Evolutionary conservation across 805 yeast genomes (phyloP), one percentile per base, ranked within the genome.

Genomic region (Teunomyces tritomae): DNA sequence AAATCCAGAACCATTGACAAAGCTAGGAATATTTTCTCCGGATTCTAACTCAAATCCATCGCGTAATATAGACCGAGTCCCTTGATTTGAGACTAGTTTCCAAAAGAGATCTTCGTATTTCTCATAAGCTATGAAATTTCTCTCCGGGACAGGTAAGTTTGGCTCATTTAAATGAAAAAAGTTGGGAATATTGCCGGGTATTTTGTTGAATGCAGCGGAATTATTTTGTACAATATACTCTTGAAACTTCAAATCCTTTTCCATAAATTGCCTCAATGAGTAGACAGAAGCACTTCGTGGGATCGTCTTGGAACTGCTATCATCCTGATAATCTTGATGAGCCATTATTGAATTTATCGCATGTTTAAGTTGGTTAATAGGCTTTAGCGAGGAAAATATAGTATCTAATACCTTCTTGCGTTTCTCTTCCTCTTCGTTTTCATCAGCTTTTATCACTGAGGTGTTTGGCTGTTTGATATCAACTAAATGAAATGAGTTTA

Each of bases 201-300:
- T 34, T n/a, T 36, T 51, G 42, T 49, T 47, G 42, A 49, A 51
- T 3, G 20, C 33, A 2, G 17, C 28, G n/a, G 30, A n/a, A 28
- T 49, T 24, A 36, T 45, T 55, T 36, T 54, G 58, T 2, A 67
- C 49, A 3, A 66, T 49, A 36, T 54, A 60, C 49, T 68, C 66
- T 59, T 67, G 67, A 63, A 76, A 69, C 57, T 67, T 68, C 48
- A 70, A 59, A 48, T 83, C 81, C 50, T 79, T 80, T 43, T 81
- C 85, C 62, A 76, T 76, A 57, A 79, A 83, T 55, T 83, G 85
- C 30, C 77, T 69, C 49, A 85, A 63, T 28, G 77, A 78, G 64
- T 80, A 82, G 5, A 77, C 55, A 0, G 85, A 76, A 0, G 85
- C 75, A 39, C 67, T 64, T 48, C 73, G 76, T 52, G 45, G 54